phyloP scores from a whole-genome alignment of 2,329 filamentous ascomycete species.

The Arachnopeziza araneosa region DNA sequence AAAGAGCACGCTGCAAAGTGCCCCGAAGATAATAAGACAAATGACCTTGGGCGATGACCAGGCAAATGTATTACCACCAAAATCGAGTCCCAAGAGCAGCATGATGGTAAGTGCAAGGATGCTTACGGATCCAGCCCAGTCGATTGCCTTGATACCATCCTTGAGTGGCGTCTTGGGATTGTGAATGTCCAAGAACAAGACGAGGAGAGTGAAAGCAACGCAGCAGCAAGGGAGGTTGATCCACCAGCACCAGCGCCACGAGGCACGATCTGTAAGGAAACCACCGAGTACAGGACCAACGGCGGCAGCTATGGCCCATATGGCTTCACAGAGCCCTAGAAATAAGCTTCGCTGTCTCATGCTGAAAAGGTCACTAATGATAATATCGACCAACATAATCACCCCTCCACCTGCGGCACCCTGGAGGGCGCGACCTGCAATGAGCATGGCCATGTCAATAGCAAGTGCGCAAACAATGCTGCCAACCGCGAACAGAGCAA shows the following conservation, averaged over 20 bases:
- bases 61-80: slow-evolving; percentile 63
- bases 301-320: slow-evolving; percentile 57
- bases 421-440: slow-evolving; percentile 56
- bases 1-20: slow-evolving; percentile 53
- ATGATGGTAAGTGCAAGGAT: slow-evolving; percentile 74
- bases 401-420: slow-evolving; percentile 59
- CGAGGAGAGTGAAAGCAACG: slow-evolving; percentile 44
- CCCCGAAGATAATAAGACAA: slow-evolving; percentile 71
- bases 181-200: slow-evolving; percentile 57
- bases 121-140: slow-evolving; percentile 50
- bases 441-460: slow-evolving; percentile 54
- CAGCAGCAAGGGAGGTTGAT: slow-evolving; percentile 40
- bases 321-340: slow-evolving; percentile 53
- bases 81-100: slow-evolving; percentile 77
- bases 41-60: slow-evolving; percentile 73
- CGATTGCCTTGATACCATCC: slow-evolving; percentile 53
- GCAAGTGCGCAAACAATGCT: slow-evolving; percentile 54
- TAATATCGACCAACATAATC: slow-evolving; percentile 57
- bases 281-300: slow-evolving; percentile 58
- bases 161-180: slow-evolving; percentile 52
- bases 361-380: slow-evolving; percentile 58
- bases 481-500: slow-evolving; percentile 57
- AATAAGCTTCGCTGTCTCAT: slow-evolving; percentile 52
- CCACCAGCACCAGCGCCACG: slow-evolving; percentile 57
- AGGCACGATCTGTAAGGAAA: slow-evolving; percentile 50